Percentiles rank a stretch among this genome's conserved stretches.
Evolutionary conservation across 495 filamentous ascomycete genomes (phyloP).

Genomic region (Lasiosphaeria hispida): DNA sequence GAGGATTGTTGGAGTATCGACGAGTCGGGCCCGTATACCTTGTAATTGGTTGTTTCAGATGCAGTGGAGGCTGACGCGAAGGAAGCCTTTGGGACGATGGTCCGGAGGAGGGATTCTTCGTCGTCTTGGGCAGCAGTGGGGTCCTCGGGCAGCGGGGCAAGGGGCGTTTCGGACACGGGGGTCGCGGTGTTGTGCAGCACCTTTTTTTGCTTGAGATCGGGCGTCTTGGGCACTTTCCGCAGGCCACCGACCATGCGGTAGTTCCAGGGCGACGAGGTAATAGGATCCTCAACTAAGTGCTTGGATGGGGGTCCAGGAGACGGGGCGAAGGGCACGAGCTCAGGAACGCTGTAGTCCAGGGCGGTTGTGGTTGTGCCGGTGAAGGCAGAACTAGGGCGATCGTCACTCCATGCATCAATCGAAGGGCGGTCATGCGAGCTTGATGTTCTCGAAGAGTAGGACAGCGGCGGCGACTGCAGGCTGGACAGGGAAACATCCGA

Average conservation of each 20-base stretch:
- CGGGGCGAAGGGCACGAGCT: conserved; percentile 25
- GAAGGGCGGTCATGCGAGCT: conserved; percentile 47
- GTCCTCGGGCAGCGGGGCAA: conserved; percentile 43
- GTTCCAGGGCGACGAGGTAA: conserved; percentile 47
- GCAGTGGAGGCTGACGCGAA: conserved; percentile 44
- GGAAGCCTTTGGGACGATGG: conserved; percentile 39
- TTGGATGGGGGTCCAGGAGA: conserved; percentile 33
- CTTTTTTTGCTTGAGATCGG: conserved; percentile 47
- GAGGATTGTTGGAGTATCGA: conserved; percentile 29
- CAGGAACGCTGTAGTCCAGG: conserved; percentile 41
- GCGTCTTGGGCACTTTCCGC: conserved; percentile 51
- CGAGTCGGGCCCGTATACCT: conserved; percentile 42
- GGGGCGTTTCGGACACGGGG: conserved; percentile 28
- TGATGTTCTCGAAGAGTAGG: conserved; percentile 37
- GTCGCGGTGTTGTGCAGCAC: conserved; percentile 26
- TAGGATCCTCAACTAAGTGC: conserved; percentile 43
- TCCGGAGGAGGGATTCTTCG: conserved; percentile 24
- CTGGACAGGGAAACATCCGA: conserved; percentile 20
- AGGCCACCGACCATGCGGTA: conserved; percentile 55
- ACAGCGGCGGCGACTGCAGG: conserved; percentile 32
- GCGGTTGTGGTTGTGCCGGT: conserved; percentile 37
- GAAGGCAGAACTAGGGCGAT: conserved; percentile 42
- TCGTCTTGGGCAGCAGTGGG: conserved; percentile 22
- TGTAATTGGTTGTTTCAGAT: conserved; percentile 55
- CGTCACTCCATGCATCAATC: conserved; percentile 45